Base-by-base conservation (phyloP, 495 filamentous ascomycete genomes). In the Penicillium odoratum region DNA sequence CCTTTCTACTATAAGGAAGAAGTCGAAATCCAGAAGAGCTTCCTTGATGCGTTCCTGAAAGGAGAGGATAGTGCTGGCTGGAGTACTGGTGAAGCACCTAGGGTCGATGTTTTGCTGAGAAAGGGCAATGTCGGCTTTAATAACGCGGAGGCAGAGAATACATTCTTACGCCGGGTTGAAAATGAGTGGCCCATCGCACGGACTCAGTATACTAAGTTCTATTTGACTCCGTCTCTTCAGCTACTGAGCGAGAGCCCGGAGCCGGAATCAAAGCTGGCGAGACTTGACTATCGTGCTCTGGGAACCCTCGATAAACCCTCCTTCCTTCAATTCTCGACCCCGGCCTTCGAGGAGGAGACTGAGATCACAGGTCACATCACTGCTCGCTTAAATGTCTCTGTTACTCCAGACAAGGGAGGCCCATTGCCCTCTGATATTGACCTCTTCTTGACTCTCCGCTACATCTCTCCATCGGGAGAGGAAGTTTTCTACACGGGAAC, bases 1-100 rank as follows among this genome's bases (percentile, higher is more conserved):
- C 87, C 87, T 0, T 89, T 90, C 69, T 90, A 88, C 69, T 88
- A 87, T 57, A 58, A 76, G 2, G 82, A 87, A 38, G 82, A 86
- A 54, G 85, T 86, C 1, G 80, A 86, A 55, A 28, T 90, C 0
- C 86, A 90, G 62, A 75, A 74, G 34, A 83, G 79, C 56, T 89
- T 90, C 59, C 71, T 89, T 3, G 81, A 86, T 58, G 87, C 86
- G 0, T 90, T 89, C 62, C 78, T 90, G 26, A 87, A 85, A 60
- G 83, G 76, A 7, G 74, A 87, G 0, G 87, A 89, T 60, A 71
- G 67, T 0, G 71, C 62, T 0, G 86, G 86, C 3, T 90, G 87
- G 87, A 66, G 66, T 21, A 73, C 67, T 75, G 83, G 84, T 10
- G 81, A 81, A 53, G 72, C 82, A 1, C 70, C 86, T 0, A 76